A percentile compares a stretch with the other conserved stretches of the same genome.
Conservation (phyloP, 495 filamentous ascomycete genomes). For the Penicillium turbatum region DNA sequence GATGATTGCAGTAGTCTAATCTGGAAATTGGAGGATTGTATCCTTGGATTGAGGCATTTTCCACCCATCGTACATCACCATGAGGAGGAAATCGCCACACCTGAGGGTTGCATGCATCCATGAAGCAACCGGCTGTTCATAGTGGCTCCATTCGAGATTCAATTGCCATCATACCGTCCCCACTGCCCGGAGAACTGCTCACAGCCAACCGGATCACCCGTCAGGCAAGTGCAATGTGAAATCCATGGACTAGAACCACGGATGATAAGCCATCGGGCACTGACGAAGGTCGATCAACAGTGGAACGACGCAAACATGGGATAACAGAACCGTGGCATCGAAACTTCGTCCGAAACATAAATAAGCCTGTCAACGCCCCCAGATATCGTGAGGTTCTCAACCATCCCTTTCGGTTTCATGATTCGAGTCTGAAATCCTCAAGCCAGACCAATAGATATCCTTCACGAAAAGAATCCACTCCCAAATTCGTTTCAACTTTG, state of each 20-base stretch:
- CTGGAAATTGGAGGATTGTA: constrained; percentile 22
- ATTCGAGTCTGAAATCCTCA: constrained; percentile 18
- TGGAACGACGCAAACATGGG: constrained; percentile 23
- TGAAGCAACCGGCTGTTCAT: constrained; percentile 38
- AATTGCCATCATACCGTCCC: constrained; percentile 37
- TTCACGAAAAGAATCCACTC: constrained; percentile 17
- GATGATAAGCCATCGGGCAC: constrained; percentile 40
- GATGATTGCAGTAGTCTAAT: constrained; percentile 36
- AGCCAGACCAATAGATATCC: constrained; percentile 24
- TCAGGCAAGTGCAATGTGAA: constrained; percentile 29
- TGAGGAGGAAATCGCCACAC: constrained; percentile 35
- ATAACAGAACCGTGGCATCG: constrained; percentile 24
- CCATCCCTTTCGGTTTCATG: constrained; percentile 34
- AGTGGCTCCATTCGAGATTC: constrained; percentile 32
- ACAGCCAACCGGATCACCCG: constrained; percentile 34
- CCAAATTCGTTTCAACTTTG: constrained; percentile 29
- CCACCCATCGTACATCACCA: constrained; percentile 26
- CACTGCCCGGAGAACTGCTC: constrained; percentile 32
- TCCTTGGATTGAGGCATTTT: constrained; percentile 45
- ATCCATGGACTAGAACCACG: constrained; percentile 30
- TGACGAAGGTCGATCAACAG: constrained; percentile 37
- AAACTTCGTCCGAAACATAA: constrained; percentile 43
- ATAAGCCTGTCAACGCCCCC: constrained; percentile 38
- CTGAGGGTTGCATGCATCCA: constrained; percentile 40
- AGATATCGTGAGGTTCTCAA: constrained; percentile 27